Evolutionary conservation across 2,329 filamentous ascomycete species (phyloP), one percentile per base, ranked within the genome.

Genomic region (Hypocreales sp.): DNA sequence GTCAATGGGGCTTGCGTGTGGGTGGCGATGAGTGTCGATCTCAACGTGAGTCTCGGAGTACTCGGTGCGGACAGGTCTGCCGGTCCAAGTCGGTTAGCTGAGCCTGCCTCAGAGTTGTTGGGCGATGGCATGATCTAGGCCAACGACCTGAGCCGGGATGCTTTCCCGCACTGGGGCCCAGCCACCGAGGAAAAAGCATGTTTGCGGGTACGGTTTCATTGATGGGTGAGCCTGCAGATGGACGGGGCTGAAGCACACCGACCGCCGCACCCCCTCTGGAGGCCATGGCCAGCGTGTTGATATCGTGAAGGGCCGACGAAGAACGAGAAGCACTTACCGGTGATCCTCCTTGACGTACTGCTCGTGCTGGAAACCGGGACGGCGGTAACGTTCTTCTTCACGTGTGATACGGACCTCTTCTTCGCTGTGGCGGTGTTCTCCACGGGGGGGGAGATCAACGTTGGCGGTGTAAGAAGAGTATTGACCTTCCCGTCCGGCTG

Each of bases 401-500:
- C 68, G 72, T 61, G 81, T 73, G 58, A 79, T 78, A 49, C 59
- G 68, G 64, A 92, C 72, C 67, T 92, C 80, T 72, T 92, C 80
- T 65, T 83, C 75, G 62, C 66, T 71, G 61, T 67, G 67, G 56
- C 64, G 70, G 45, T 72, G 59, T 58, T 68, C 63, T 51, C 60
- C 44, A 49, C 64, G 67, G 47, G 72, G 73, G 63, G 74, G 72
- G 56, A 64, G 63, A 56, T 68, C 57, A 53, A 61, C 61, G 55
- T 68, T 60, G 53, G 59, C 61, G 49, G 66, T 61, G 66, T 69
- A 64, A 64, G 73, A 76, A 79, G 78, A 82, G 70, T 75, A 65
- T 70, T 80, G 73, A 83, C 80, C 83, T 86, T 92, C 84, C 84
- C 83, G 86, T 92, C 86, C 86, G 80, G 81, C 78, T 77, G 75